Base-by-base conservation (phyloP, 2,329 filamentous ascomycete species). In the Neonectria coccinea region DNA sequence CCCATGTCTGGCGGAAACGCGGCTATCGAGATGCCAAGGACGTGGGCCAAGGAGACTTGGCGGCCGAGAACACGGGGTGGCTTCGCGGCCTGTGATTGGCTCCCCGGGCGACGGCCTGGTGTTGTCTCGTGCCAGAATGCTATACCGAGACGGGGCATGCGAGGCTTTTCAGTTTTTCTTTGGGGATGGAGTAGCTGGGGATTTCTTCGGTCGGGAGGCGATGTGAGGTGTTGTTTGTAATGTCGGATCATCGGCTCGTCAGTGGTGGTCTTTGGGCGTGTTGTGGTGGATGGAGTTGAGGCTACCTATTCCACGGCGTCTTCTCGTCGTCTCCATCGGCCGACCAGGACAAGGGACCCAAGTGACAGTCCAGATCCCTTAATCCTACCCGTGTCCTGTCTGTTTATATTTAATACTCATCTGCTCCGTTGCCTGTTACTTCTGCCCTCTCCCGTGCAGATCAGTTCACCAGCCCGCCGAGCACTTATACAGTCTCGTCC, bases 21-120 rank as follows among this genome's bases (percentile, higher is more conserved):
- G 56, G 61, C 61, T 55, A 64, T 64, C 61, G 51, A 55, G 61
- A 64, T 64, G 61, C 61, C 62, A 56, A 61, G 57, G 39, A 9
- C 45, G 20, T 50, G 55, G 67, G n/a, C 71, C 71, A 73, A 72
- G 67, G 67, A 55, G 59, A 62, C 69, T 70, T 61, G 64, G 64
- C 66, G 62, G 42, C 41, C 33, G 33, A 25, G 47, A 54, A 63
- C 71, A 73, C 71, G 71, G 73, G 71, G 67, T 63, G 54, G 39
- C 25, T n/a, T 36, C 31, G 42, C 33, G 45, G 31, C 12, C 20
- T 31, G 8, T 65, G 60, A 73, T 73, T 73, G 64, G 71, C 45
- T 45, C n/a, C n/a, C 22, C 10, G 11, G 18, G 5, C 29, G n/a
- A 29, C 36, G 14, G 47, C 20, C 56, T 20, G 22, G 61, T 51